Percentiles rank a stretch among this genome's conserved stretches.
These are phyloP conservation scores for Fusarium mundagurra DNA, from an alignment of 2,329 filamentous ascomycete genomes.

Conservation along the genomic window DNA sequence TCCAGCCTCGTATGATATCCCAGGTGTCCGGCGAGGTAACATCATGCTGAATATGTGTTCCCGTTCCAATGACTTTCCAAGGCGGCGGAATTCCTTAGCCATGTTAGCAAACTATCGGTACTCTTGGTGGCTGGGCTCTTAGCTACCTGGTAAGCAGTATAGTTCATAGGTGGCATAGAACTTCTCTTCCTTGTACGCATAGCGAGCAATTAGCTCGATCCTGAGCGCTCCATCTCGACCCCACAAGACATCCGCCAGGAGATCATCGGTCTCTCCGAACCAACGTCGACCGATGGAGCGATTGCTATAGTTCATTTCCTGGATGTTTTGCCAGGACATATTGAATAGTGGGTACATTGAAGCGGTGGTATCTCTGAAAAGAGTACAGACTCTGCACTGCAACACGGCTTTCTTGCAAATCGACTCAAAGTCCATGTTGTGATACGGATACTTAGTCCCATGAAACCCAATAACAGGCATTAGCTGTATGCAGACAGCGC, in stretches of 20 bases:
- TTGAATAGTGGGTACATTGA: neutral
- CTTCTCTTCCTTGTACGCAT: neutral
- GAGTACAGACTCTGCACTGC: neutral
- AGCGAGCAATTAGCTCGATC: neutral
- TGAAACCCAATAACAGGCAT: neutral
- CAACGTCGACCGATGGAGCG: neutral
- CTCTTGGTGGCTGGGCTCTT: accelerated
- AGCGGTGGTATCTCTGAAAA: neutral
- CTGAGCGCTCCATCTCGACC: neutral
- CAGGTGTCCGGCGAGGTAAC: neutral
- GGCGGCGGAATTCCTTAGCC: neutral
- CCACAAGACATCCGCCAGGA: neutral
- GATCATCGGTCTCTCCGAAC: neutral
- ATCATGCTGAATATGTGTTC: neutral
- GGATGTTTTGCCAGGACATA: neutral
- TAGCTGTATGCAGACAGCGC: neutral
- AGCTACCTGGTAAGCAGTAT: neutral
- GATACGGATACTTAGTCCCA: neutral
- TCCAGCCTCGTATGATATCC: neutral
- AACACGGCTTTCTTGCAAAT: accelerated
- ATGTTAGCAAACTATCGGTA: neutral
- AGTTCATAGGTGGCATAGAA: neutral
- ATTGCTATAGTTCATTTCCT: neutral
- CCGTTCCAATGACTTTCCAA: neutral
- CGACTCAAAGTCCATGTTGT: neutral